A percentile compares a stretch with the other conserved stretches of the same genome.
These are phyloP conservation scores for Globisporangium cylindrosporum DNA, from an alignment of 352 stramenopile genomes.

Conservation along the genomic window DNA sequence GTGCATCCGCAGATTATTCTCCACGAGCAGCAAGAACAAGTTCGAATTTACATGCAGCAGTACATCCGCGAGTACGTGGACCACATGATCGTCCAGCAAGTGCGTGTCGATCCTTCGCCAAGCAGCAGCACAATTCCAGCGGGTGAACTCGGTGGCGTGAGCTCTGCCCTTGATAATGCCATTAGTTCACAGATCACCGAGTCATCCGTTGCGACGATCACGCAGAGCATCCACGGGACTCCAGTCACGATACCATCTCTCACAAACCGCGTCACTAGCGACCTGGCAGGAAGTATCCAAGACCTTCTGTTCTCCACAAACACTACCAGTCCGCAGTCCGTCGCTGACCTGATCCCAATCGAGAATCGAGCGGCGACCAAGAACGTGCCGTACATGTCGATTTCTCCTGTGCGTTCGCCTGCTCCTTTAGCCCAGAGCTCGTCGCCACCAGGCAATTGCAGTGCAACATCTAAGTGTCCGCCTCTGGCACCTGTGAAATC, in stretches of 20 bases:
- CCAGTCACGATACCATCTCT: slow-evolving; percentile 56
- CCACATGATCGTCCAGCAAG: slow-evolving; percentile 38
- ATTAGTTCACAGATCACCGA: background rate
- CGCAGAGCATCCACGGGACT: slow-evolving; percentile 42
- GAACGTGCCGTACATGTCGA: slow-evolving; percentile 7
- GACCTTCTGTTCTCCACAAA: slow-evolving; percentile 55
- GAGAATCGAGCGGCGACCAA: slow-evolving; percentile 12
- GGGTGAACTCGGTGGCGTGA: background rate
- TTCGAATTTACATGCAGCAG: slow-evolving; percentile 56
- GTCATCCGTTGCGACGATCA: slow-evolving; percentile 19
- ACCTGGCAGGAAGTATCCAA: slow-evolving; percentile 52
- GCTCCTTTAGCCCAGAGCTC: background rate
- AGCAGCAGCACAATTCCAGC: background rate
- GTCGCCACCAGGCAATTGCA: background rate
- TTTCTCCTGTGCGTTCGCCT: slow-evolving; percentile 9
- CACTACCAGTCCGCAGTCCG: slow-evolving; percentile 70
- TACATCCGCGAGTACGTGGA: slow-evolving; percentile 63
- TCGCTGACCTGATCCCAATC: slow-evolving; percentile 30
- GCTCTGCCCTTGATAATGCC: slow-evolving; percentile 1
- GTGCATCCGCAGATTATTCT: slow-evolving; percentile 53
- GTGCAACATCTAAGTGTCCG: slow-evolving; percentile 4
- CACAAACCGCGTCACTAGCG: slow-evolving; percentile 30
- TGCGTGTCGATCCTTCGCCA: slow-evolving; percentile 13
- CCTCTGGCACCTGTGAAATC: slow-evolving; percentile 10
- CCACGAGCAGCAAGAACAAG: slow-evolving; percentile 41